Evolutionary conservation across 2,329 filamentous ascomycete species (phyloP).

Genomic region (Cordyceps pruinosa): DNA sequence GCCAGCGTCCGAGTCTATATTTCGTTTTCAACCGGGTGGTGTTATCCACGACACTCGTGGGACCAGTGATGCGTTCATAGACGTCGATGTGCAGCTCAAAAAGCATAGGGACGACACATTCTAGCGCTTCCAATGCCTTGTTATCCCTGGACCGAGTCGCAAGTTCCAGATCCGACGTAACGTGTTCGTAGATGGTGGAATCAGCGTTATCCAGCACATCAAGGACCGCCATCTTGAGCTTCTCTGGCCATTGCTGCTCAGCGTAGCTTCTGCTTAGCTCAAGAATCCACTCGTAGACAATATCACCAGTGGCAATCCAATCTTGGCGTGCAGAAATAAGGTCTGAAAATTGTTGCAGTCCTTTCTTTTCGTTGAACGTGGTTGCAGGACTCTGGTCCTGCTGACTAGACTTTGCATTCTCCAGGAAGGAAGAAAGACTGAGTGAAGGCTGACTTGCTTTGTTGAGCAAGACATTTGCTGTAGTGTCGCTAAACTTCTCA

Average conservation of each 20-base stretch:
- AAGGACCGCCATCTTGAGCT: slow-evolving; percentile 49
- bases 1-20: slow-evolving; percentile 44
- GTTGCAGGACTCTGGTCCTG: slow-evolving; percentile 42
- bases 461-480: slow-evolving; percentile 44
- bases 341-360: slow-evolving; percentile 45
- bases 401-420: slow-evolving; percentile 52
- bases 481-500: slow-evolving; percentile 46
- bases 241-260: slow-evolving; percentile 50
- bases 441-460: slow-evolving; percentile 46
- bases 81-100: slow-evolving; percentile 57
- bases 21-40: slow-evolving; percentile 42
- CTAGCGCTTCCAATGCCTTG: slow-evolving; percentile 24
- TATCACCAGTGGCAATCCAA: slow-evolving; percentile 50
- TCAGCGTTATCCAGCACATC: slow-evolving; percentile 50
- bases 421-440: slow-evolving; percentile 55
- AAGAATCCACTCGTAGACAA: slow-evolving; percentile 52
- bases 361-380: slow-evolving; percentile 45
- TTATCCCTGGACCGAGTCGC: not conserved
- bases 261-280: slow-evolving; percentile 45
- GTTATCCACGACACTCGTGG: slow-evolving; percentile 46
- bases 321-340: slow-evolving; percentile 34
- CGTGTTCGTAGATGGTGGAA: slow-evolving; percentile 41
- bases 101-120: slow-evolving; percentile 47
- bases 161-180: slow-evolving; percentile 36
- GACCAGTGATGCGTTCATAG: slow-evolving; percentile 51